Percentiles rank a stretch among this genome's conserved stretches.
Evolutionary conservation across 805 yeast species (phyloP).

Genomic region (Pichia rugopelliculosa): DNA sequence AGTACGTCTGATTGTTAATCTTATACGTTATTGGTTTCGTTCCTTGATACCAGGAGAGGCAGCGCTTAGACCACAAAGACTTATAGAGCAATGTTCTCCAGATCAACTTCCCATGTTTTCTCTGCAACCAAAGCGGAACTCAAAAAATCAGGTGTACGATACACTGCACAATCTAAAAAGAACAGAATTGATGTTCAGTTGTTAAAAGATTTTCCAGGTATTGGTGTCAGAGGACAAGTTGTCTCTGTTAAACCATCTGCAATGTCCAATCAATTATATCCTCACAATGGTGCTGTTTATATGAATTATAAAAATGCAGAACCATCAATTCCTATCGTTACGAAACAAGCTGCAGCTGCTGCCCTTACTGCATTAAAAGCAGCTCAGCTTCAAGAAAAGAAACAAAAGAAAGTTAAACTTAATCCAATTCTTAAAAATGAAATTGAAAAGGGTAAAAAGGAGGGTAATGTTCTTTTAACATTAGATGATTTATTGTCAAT

Average conservation of each 20-base stretch:
- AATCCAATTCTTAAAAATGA: constrained; percentile 8
- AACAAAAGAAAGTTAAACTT: constrained; percentile 7
- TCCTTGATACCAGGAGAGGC: background rate
- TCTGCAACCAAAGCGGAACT: constrained; percentile 14
- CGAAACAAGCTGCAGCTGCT: constrained; percentile 10
- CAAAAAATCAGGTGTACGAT: constrained; percentile 29
- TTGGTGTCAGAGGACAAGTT: constrained; percentile 69
- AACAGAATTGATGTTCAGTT: constrained; percentile 66
- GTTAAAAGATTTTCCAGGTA: constrained; percentile 53
- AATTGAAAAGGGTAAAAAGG: background rate
- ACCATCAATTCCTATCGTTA: constrained; percentile 29
- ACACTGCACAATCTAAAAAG: constrained; percentile 42
- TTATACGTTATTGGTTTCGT: background rate
- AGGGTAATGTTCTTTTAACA: constrained; percentile 13
- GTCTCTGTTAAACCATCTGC: constrained; percentile 67
- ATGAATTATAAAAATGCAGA: constrained; percentile 31
- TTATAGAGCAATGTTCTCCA: constrained; percentile 16
- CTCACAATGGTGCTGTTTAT: constrained; percentile 67
- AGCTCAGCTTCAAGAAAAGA: constrained; percentile 4
- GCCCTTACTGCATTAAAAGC: constrained; percentile 12
- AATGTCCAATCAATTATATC: constrained; percentile 75
- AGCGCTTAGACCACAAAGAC: background rate
- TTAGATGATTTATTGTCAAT: constrained; percentile 24
- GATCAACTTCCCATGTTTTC: constrained; percentile 10
- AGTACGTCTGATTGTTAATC: background rate